These are phyloP conservation scores for Suillus hirtellus DNA, from an alignment of 768 basidiomycete genomes.

Conservation along the genomic window DNA sequence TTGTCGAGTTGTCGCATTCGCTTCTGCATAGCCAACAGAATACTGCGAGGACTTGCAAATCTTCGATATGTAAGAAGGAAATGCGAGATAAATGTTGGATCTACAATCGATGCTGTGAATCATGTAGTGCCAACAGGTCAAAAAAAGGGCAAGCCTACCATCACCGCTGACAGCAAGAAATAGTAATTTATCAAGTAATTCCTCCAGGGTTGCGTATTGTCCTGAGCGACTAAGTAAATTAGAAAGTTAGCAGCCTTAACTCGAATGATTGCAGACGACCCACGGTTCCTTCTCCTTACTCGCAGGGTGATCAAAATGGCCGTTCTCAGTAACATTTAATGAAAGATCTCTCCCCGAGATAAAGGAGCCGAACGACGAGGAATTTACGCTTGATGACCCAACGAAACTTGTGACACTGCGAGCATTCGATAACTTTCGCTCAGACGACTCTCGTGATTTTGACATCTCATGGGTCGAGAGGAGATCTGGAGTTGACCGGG, in stretches of 20 bases:
- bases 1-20: slow-evolving; percentile 77
- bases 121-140: slow-evolving; percentile 10
- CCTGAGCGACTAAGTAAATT: slow-evolving; percentile 47
- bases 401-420: slow-evolving; percentile 29
- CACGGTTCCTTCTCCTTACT: slow-evolving; percentile 54
- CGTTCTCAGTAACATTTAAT: slow-evolving; percentile 25
- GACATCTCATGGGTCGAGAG: slow-evolving; percentile 44
- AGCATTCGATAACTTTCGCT: slow-evolving; percentile 33
- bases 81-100: slow-evolving; percentile 74
- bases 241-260: slow-evolving; percentile 14
- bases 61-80: slow-evolving; percentile 84
- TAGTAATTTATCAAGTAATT: slow-evolving; percentile 77
- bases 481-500: slow-evolving; percentile 57
- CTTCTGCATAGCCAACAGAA: slow-evolving; percentile 87
- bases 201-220: slow-evolving; percentile 76
- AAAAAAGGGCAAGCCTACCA: slow-evolving; percentile 44
- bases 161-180: slow-evolving; percentile 85
- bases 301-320: slow-evolving; percentile 23
- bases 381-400: slow-evolving; percentile 22
- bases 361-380: slow-evolving; percentile 17
- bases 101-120: slow-evolving; percentile 38
- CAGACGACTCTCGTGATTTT: slow-evolving; percentile 25
- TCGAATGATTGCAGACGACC: slow-evolving; percentile 25
- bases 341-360: slow-evolving; percentile 18
- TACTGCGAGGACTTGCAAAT: slow-evolving; percentile 75